These are phyloP conservation scores for Funneliformis mosseae DNA, from an alignment of 192 early-diverging fungal genomes.

Conservation along the genomic window DNA sequence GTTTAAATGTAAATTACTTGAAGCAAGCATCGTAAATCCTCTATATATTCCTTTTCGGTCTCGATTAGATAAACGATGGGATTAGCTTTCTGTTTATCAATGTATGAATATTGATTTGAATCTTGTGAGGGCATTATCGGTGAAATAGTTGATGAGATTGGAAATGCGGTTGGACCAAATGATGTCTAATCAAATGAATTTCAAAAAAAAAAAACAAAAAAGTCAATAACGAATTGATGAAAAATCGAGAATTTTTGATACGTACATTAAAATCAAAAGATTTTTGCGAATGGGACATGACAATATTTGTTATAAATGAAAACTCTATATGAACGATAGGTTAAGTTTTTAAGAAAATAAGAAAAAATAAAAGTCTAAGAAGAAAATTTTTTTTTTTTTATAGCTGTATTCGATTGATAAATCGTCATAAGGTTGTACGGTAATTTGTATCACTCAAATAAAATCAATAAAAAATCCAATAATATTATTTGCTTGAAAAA, in stretches of 20 bases:
- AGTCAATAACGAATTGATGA: neutral
- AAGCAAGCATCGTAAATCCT: constrained; percentile 53
- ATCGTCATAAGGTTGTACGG: no score
- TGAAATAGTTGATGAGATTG: neutral
- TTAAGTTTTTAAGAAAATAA: no score
- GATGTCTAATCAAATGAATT: neutral
- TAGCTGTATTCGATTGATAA: no score
- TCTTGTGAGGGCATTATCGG: constrained; percentile 22
- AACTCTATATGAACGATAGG: no score
- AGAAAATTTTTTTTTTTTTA: no score
- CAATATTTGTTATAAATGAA: no score
- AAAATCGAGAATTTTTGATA: neutral
- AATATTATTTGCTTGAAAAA: no score
- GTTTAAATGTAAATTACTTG: constrained; percentile 44
- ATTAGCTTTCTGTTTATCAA: constrained; percentile 42
- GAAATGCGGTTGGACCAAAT: neutral
- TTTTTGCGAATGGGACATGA: no score
- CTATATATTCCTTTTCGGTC: constrained; percentile 56
- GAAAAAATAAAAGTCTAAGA: no score
- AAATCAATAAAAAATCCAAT: no score
- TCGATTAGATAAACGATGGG: constrained; percentile 57
- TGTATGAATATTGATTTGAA: constrained; percentile 35
- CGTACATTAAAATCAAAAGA: no score
- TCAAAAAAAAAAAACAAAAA: neutral
- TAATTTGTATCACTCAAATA: no score